phyloP scores from a whole-genome alignment of 495 filamentous ascomycete genomes.

The Aspergillus steynii region DNA sequence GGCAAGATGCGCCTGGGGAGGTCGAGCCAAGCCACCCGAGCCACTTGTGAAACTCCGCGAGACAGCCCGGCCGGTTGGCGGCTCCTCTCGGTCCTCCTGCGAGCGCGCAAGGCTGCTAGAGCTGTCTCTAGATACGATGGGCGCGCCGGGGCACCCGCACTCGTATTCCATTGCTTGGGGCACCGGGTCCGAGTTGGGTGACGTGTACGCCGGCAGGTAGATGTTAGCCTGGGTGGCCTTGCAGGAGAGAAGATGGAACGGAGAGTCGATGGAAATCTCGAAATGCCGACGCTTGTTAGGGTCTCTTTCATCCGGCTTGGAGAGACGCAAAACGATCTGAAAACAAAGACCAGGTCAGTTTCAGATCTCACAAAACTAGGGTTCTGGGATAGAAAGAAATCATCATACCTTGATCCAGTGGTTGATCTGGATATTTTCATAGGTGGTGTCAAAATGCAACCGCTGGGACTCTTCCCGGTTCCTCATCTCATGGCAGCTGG shows the following conservation, averaged over 20 bases:
- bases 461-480: conserved; percentile 71
- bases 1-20: conserved; percentile 49
- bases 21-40: conserved; percentile 47
- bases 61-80: conserved; percentile 24
- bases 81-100: conserved; percentile 26
- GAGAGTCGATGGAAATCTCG: conserved; percentile 98
- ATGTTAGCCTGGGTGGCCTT: conserved; percentile 91
- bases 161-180: conserved; percentile 54
- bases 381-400: background rate
- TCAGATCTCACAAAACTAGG: background rate
- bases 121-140: conserved; percentile 37
- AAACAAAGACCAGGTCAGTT: background rate
- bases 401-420: conserved; percentile 95
- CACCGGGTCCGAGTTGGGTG: conserved; percentile 51
- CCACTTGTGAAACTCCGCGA: conserved; percentile 49
- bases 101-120: conserved; percentile 38
- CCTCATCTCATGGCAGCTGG: conserved; percentile 84
- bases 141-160: conserved; percentile 78
- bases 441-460: conserved; percentile 92
- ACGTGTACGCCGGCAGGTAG: conserved; percentile 80
- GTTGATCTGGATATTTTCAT: conserved; percentile 92
- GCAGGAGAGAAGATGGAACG: conserved; percentile 94
- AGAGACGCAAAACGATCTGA: conserved; percentile 95
- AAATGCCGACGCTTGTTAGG: conserved; percentile 87
- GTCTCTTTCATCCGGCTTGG: conserved; percentile 79